phyloP scores from a whole-genome alignment of 108 stramenopile species.

The Asterionellopsis glacialis region DNA sequence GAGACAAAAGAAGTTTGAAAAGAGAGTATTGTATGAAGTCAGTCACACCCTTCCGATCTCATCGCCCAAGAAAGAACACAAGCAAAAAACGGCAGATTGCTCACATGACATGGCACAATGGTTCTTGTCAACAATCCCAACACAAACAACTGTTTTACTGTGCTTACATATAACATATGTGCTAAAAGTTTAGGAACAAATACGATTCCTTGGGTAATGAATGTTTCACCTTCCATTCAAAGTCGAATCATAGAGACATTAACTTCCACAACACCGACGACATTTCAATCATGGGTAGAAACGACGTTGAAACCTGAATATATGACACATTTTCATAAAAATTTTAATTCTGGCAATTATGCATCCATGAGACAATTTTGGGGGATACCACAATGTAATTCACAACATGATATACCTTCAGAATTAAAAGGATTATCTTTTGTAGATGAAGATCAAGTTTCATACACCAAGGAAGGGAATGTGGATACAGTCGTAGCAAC shows the following conservation, averaged over 20 bases:
- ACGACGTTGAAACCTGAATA: constrained; percentile 9
- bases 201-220: constrained; percentile 22
- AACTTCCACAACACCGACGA: not conserved
- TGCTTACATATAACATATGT: constrained; percentile 20
- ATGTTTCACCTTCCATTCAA: constrained; percentile 11
- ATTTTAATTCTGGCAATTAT: constrained; percentile 14
- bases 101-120: no score
- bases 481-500: no score
- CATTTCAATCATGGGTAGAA: constrained; percentile 9
- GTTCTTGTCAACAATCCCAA: no score
- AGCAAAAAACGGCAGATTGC: no score
- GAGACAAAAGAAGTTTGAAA: no score
- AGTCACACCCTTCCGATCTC: no score
- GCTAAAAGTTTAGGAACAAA: constrained; percentile 18
- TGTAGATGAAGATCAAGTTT: constrained; percentile 5
- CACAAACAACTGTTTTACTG: constrained; percentile 4
- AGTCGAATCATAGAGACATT: constrained; percentile 1
- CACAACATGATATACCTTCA: constrained; percentile 3
- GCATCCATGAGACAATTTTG: constrained; percentile 16
- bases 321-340: constrained; percentile 19
- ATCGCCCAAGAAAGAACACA: no score
- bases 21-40: no score
- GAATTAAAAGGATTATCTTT: constrained; percentile 11
- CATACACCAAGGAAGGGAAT: no score
- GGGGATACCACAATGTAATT: not conserved